These are phyloP conservation scores for Gynochthodes officinalis DNA, from an alignment of 257 asterid genomes.

Conservation along the genomic window DNA sequence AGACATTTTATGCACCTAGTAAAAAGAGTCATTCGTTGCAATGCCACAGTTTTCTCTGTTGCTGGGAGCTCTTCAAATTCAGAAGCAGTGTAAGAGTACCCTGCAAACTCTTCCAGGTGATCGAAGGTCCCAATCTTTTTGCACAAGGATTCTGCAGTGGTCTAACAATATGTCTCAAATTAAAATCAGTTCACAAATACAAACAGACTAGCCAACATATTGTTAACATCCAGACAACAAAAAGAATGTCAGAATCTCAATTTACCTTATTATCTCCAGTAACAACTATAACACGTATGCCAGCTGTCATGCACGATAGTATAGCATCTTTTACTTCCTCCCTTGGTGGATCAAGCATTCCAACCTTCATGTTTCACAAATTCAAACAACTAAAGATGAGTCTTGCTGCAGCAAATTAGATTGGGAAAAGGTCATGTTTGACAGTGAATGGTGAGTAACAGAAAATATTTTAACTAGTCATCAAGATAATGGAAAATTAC, in stretches of 20 bases:
- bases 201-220: constrained; percentile 14
- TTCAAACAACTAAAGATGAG: neutral
- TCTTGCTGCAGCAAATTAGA: neutral
- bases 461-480: neutral
- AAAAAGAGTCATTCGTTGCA: constrained; percentile 87
- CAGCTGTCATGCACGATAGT: constrained; percentile 96
- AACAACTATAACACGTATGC: constrained; percentile 96
- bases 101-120: constrained; percentile 77
- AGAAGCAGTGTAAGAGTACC: constrained; percentile 89
- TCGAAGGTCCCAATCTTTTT: constrained; percentile 79
- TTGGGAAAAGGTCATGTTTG: neutral
- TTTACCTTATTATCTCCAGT: constrained; percentile 99
- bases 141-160: constrained; percentile 95
- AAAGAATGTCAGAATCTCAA: neutral
- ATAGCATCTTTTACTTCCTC: constrained; percentile 94
- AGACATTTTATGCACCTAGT: constrained; percentile 47
- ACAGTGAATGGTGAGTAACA: neutral
- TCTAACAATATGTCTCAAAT: constrained; percentile 37
- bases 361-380: constrained; percentile 54
- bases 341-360: constrained; percentile 99
- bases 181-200: constrained; percentile 18
- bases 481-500: neutral
- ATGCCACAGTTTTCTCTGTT: constrained; percentile 73
- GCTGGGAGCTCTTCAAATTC: constrained; percentile 96
- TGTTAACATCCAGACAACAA: constrained; percentile 8